A percentile compares a stretch with the other conserved stretches of the same genome.
Conservation (phyloP, 768 basidiomycete species). For the Boletus rubroflammeus region DNA sequence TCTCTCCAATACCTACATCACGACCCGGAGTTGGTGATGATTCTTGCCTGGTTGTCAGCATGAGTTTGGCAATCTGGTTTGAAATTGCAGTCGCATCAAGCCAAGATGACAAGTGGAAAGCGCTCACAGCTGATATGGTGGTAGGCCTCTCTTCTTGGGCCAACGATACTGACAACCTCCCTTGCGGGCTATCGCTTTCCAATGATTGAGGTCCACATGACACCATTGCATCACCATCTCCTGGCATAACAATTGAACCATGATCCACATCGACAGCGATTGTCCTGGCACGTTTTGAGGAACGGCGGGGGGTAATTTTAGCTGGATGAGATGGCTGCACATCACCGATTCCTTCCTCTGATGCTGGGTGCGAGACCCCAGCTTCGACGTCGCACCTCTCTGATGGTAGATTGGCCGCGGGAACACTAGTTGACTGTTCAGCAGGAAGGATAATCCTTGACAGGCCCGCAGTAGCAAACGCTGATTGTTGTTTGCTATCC, state of each 20-base stretch:
- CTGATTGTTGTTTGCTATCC: neutral
- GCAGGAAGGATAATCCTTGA: neutral
- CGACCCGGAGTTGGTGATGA: neutral
- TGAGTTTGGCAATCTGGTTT: neutral
- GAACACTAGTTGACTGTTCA: neutral
- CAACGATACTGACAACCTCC: neutral
- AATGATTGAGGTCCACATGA: neutral
- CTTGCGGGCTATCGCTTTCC: neutral
- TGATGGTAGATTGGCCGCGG: too few species aligned
- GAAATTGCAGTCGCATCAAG: neutral
- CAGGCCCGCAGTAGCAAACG: neutral
- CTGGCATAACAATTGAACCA: neutral
- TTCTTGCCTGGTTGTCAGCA: neutral
- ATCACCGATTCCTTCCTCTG: neutral
- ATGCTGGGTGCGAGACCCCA: neutral
- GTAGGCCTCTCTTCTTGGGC: neutral
- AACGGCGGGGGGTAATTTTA: neutral
- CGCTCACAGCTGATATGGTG: conserved; percentile 1
- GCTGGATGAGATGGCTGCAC: neutral
- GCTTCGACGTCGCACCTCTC: neutral
- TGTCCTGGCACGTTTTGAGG: conserved; percentile 5
- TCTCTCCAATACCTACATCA: conserved; percentile 5
- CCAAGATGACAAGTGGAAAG: neutral
- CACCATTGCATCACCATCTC: neutral
- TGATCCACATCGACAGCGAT: neutral